A percentile compares a stretch with the other conserved stretches of the same genome.
These are phyloP conservation scores for Osmanthus fragrans DNA, from an alignment of 257 asterid genomes.

Conservation along the genomic window DNA sequence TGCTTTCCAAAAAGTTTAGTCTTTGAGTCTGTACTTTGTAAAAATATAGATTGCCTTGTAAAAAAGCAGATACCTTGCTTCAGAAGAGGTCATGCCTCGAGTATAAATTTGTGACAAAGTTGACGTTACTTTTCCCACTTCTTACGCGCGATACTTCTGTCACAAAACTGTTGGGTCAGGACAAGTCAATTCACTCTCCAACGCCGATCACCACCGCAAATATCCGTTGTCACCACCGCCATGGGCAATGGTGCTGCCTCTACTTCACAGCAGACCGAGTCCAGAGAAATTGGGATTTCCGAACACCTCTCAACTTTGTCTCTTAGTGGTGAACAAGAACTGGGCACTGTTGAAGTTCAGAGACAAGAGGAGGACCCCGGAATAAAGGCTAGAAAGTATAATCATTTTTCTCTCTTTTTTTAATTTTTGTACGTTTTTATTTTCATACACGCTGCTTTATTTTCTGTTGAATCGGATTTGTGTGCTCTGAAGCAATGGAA, in stretches of 20 bases:
- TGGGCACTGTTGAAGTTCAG: conserved; percentile 21
- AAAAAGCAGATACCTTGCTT: too few relatives aligned
- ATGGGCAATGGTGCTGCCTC: conserved; percentile 48
- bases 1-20: too few relatives aligned
- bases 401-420: neutral
- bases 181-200: conserved; percentile 33
- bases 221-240: conserved; percentile 22
- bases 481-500: neutral
- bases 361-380: conserved; percentile 68
- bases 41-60: too few relatives aligned
- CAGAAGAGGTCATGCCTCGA: too few relatives aligned
- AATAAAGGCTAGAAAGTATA: conserved; percentile 72
- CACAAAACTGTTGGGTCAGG: conserved; percentile 30
- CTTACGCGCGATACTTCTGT: conserved; percentile 6
- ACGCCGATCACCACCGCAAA: conserved; percentile 1
- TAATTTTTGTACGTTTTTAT: neutral
- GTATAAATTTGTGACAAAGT: conserved; percentile 13
- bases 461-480: conserved; percentile 4
- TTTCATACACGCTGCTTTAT: conserved; percentile 30
- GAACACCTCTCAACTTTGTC: conserved; percentile 34
- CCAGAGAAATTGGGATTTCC: conserved; percentile 8
- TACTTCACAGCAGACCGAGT: conserved; percentile 15
- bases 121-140: conserved; percentile 5
- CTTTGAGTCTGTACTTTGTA: too few relatives aligned
- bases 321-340: conserved; percentile 37